Percentiles rank a stretch among this genome's conserved stretches.
phyloP scores from a whole-genome alignment of 2,329 filamentous ascomycete species.

The Byssochlamys sp. region DNA sequence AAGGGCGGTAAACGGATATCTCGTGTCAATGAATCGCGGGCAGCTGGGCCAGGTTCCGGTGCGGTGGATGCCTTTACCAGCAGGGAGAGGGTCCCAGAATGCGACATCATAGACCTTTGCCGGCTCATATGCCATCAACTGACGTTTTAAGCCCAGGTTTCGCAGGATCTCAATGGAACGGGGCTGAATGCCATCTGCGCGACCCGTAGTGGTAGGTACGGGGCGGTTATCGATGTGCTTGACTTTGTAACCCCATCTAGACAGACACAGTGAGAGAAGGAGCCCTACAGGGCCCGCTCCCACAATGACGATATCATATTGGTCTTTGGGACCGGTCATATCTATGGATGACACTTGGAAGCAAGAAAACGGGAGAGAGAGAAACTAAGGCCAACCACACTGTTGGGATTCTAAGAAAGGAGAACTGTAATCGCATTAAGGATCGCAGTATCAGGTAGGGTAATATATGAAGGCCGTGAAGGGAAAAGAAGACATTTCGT shows the following conservation, averaged over 20 bases:
- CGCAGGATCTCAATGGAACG: conserved; percentile 75
- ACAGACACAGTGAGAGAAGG: conserved; percentile 76
- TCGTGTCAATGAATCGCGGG: conserved; percentile 64
- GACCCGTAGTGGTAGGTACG: conserved; percentile 74
- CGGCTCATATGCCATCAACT: conserved; percentile 77
- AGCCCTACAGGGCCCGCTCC: conserved; percentile 83
- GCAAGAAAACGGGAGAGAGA: conserved; percentile 4
- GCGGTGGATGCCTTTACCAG: conserved; percentile 46
- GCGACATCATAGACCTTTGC: conserved; percentile 70
- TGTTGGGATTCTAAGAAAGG: not conserved
- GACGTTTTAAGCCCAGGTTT: conserved; percentile 81
- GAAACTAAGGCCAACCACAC: not conserved
- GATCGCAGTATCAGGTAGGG: not conserved
- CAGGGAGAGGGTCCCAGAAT: conserved; percentile 52
- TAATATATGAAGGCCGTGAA: not conserved
- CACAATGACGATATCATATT: conserved; percentile 67
- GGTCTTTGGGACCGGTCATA: conserved; percentile 30
- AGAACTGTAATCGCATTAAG: not conserved
- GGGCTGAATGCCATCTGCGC: conserved; percentile 85
- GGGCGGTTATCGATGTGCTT: conserved; percentile 88
- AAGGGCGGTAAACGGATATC: conserved; percentile 55
- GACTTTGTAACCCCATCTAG: conserved; percentile 87
- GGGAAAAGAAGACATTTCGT: not conserved
- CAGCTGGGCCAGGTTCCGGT: conserved; percentile 74
- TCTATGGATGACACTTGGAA: conserved; percentile 2